These are phyloP conservation scores for Calonectria leucothoes DNA, from an alignment of 2,329 filamentous ascomycete genomes.

Conservation along the genomic window DNA sequence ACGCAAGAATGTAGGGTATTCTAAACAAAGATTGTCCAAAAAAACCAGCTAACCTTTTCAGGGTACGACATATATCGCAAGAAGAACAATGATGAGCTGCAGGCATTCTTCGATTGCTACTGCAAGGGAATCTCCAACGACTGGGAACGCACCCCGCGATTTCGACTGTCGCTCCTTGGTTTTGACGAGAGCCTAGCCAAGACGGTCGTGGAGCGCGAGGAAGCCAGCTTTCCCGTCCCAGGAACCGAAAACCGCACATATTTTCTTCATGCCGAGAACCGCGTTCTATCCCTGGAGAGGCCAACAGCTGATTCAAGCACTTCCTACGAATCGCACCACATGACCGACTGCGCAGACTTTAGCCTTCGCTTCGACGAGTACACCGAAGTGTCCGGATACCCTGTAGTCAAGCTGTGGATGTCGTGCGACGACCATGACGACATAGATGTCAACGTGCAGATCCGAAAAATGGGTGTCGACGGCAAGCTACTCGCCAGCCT, in stretches of 20 bases:
- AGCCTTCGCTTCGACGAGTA: background rate
- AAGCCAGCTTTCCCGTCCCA: background rate
- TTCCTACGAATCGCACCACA: background rate
- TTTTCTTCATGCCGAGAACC: background rate
- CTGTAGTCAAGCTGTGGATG: background rate
- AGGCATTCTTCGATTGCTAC: background rate
- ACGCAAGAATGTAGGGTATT: background rate
- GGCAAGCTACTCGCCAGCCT: background rate
- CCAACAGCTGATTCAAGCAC: background rate
- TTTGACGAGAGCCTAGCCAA: constrained; percentile 2
- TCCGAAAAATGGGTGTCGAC: background rate
- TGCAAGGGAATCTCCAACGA: background rate
- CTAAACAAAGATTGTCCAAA: no score
- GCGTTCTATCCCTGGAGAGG: background rate
- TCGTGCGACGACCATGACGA: background rate
- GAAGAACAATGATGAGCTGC: background rate
- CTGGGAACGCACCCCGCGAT: background rate
- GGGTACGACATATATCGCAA: constrained; percentile 2
- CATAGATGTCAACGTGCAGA: background rate
- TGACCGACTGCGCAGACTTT: background rate
- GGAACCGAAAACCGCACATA: background rate
- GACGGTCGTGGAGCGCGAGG: background rate
- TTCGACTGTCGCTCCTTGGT: background rate
- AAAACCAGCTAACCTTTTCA: background rate
- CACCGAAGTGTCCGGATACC: background rate